A percentile compares a stretch with the other conserved stretches of the same genome.
These are phyloP conservation scores for Corymbia citriodora DNA, from an alignment of 441 rosid genomes.

Conservation along the genomic window DNA sequence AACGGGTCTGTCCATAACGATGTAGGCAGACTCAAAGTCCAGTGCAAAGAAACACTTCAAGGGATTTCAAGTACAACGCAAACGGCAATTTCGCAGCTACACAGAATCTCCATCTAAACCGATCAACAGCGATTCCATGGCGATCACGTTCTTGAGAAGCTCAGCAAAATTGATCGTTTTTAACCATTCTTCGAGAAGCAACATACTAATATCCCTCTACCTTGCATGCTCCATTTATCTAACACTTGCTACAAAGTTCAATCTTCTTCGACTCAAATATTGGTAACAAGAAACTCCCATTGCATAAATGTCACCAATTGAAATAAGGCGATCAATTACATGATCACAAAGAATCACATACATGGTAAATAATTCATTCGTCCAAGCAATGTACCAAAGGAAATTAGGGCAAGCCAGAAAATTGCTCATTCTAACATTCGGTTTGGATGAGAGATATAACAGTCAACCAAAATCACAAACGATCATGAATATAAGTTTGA, in stretches of 20 bases:
- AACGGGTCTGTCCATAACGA: neutral
- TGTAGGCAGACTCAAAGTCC: neutral
- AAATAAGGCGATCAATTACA: neutral
- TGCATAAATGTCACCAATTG: neutral
- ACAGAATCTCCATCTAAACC: neutral
- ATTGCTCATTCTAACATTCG: neutral
- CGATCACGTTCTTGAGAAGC: neutral
- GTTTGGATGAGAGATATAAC: neutral
- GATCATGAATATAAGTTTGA: neutral
- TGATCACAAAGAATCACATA: too few species aligned
- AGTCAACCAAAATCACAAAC: neutral
- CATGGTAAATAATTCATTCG: neutral
- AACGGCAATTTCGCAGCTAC: neutral
- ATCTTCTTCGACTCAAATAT: neutral
- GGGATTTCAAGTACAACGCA: neutral
- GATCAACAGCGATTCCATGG: neutral
- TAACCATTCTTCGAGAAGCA: neutral
- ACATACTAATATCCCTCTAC: neutral
- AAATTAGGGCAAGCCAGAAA: neutral
- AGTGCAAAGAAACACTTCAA: neutral
- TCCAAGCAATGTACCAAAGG: neutral
- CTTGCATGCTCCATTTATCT: neutral
- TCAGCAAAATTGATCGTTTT: neutral
- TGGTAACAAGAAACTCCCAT: neutral
- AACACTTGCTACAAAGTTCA: neutral